A percentile compares a stretch with the other conserved stretches of the same genome.
Conservation (phyloP, 2,329 filamentous ascomycete genomes). For the Thelonectria discophora region DNA sequence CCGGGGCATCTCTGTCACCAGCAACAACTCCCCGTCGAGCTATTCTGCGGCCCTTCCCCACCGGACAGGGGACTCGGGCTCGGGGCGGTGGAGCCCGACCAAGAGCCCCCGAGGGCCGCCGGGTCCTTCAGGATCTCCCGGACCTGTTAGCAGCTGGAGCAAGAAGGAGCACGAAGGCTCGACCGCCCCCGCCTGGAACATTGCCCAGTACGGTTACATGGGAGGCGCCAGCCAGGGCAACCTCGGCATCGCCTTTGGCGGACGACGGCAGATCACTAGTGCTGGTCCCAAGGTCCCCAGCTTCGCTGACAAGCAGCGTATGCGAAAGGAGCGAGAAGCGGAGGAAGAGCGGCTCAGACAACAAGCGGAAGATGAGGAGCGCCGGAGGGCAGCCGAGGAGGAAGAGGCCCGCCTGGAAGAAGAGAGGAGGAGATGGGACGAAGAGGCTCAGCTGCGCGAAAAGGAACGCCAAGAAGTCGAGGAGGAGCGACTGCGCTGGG, state of each 20-base stretch:
- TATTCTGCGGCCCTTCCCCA: constrained; percentile 57
- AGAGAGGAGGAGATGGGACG: constrained; percentile 72
- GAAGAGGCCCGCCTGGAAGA: constrained; percentile 71
- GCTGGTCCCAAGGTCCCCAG: constrained; percentile 81
- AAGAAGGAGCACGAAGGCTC: constrained; percentile 81
- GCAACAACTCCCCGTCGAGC: constrained; percentile 66
- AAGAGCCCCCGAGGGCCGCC: constrained; percentile 65
- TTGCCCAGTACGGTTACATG: constrained; percentile 98
- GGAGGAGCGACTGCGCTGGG: constrained; percentile 77
- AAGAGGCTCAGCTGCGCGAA: constrained; percentile 69
- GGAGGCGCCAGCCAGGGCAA: constrained; percentile 96
- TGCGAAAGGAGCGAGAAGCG: constrained; percentile 62
- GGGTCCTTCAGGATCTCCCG: constrained; percentile 54
- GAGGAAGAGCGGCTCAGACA: constrained; percentile 68
- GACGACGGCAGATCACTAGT: constrained; percentile 89
- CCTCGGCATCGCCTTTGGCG: constrained; percentile 91
- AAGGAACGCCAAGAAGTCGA: constrained; percentile 69
- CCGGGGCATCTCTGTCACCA: constrained; percentile 63
- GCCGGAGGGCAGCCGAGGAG: constrained; percentile 60
- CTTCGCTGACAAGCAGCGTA: constrained; percentile 83
- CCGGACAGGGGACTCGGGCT: constrained; percentile 62
- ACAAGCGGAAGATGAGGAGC: constrained; percentile 63
- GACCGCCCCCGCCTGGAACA: constrained; percentile 95
- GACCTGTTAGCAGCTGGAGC: constrained; percentile 85
- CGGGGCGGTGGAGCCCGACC: constrained; percentile 69